These are phyloP conservation scores for Sporothrix phasma DNA, from an alignment of 2,329 filamentous ascomycete species.

Conservation along the genomic window DNA sequence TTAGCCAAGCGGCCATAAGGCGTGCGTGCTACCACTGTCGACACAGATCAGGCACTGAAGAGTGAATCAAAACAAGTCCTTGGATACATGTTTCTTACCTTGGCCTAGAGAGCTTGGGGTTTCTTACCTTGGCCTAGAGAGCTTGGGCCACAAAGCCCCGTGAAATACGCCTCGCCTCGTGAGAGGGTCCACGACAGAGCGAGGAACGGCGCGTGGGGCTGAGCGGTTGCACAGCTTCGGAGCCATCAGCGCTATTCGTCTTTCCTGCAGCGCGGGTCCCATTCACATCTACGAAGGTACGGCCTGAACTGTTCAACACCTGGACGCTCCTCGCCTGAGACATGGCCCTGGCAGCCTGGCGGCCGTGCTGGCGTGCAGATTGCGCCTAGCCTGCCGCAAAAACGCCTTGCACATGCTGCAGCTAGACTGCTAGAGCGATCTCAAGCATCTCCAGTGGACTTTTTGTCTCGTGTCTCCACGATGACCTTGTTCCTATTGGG, in stretches of 20 bases:
- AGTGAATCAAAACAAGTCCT: not conserved
- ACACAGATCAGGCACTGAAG: too few relatives aligned
- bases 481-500: not conserved
- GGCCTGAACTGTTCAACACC: too few relatives aligned
- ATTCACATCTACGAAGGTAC: too few relatives aligned
- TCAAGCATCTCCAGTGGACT: not conserved
- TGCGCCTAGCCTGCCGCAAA: constrained; percentile 14
- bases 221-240: constrained; percentile 11
- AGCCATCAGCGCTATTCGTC: not conserved
- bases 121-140: not conserved
- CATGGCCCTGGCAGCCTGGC: not conserved
- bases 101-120: not conserved
- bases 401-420: constrained; percentile 13
- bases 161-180: constrained; percentile 16
- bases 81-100: too few relatives aligned
- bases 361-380: not conserved
- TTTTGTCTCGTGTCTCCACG: not conserved
- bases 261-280: not conserved
- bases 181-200: constrained; percentile 5
- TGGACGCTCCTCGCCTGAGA: not conserved
- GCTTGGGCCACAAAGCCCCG: not conserved
- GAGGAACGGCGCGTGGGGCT: constrained; percentile 17
- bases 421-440: not conserved
- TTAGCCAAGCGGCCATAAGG: not conserved
- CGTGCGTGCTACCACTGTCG: too few relatives aligned